A percentile compares a stretch with the other conserved stretches of the same genome.
Evolutionary conservation across 257 asterid species (phyloP).

Genomic region (Solanum okadae): DNA sequence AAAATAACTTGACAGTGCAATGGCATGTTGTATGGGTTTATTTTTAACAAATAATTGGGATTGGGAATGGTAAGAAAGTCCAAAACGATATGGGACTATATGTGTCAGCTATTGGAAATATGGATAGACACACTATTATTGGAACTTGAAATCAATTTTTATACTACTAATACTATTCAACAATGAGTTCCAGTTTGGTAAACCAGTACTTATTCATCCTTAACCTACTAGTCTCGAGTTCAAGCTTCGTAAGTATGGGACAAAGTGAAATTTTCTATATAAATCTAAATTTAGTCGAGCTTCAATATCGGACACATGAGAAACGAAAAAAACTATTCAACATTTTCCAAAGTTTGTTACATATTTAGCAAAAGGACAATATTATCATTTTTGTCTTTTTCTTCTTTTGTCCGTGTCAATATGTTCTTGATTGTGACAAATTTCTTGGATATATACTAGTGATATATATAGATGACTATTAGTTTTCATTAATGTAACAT

Average conservation of each 20-base stretch:
- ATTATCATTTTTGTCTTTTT: background rate
- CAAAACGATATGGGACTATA: background rate
- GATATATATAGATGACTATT: background rate
- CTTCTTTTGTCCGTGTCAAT: background rate
- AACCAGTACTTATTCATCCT: background rate
- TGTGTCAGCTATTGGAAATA: background rate
- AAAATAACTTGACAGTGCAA: background rate
- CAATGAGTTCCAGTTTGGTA: background rate
- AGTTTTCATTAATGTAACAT: background rate
- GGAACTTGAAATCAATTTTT: background rate
- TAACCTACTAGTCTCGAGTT: background rate
- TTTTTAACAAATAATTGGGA: background rate
- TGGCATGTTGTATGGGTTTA: background rate
- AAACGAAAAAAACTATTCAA: background rate
- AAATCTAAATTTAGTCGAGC: accelerated
- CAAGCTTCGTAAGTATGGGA: too few relatives aligned
- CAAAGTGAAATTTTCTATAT: accelerated
- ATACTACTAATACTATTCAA: background rate
- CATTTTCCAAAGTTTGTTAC: background rate
- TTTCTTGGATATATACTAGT: background rate
- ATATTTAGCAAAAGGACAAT: background rate
- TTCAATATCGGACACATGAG: background rate
- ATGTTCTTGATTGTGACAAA: background rate
- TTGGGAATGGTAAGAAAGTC: background rate
- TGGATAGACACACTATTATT: background rate